Conservation (phyloP, 768 basidiomycete genomes). For the Lactarius trivialis region DNA sequence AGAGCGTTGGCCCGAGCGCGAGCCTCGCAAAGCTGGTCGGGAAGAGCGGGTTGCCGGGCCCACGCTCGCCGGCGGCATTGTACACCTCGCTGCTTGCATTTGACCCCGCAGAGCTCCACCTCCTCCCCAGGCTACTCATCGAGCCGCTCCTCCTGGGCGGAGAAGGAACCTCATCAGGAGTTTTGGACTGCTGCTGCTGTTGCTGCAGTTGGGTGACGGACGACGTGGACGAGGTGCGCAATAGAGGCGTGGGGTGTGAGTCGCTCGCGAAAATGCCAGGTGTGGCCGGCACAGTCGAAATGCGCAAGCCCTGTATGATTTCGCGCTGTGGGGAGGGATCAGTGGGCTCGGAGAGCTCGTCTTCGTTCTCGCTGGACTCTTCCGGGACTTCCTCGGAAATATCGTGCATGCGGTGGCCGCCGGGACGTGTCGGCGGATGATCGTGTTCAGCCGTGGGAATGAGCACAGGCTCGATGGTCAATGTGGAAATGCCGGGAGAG, state of each 20-base stretch:
- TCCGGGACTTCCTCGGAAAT: conserved; percentile 22
- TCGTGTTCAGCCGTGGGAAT: conserved; percentile 26
- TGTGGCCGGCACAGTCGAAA: conserved; percentile 40
- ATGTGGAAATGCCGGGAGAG: not conserved
- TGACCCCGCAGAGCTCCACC: conserved; percentile 20
- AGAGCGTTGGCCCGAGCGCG: conserved; percentile 57
- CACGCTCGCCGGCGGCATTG: conserved; percentile 53
- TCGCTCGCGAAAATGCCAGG: conserved; percentile 19
- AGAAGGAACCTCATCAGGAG: not conserved
- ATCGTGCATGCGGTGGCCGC: conserved; percentile 32
- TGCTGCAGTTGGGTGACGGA: conserved; percentile 5
- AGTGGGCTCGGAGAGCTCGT: not conserved
- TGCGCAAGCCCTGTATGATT: conserved; percentile 49
- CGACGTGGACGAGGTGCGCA: conserved; percentile 27
- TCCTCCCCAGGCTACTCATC: conserved; percentile 3
- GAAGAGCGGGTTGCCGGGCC: conserved; percentile 73
- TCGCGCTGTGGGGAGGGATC: conserved; percentile 3
- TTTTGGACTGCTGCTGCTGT: not conserved
- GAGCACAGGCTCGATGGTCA: conserved; percentile 51
- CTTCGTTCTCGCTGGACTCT: conserved; percentile 14
- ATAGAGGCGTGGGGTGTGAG: conserved; percentile 17
- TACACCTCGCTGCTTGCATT: conserved; percentile 31
- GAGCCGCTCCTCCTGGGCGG: not conserved
- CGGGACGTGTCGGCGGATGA: conserved; percentile 31
- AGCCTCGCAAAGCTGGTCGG: conserved; percentile 73